phyloP scores from a whole-genome alignment of 805 yeast genomes.

The Candida gorgasii region DNA sequence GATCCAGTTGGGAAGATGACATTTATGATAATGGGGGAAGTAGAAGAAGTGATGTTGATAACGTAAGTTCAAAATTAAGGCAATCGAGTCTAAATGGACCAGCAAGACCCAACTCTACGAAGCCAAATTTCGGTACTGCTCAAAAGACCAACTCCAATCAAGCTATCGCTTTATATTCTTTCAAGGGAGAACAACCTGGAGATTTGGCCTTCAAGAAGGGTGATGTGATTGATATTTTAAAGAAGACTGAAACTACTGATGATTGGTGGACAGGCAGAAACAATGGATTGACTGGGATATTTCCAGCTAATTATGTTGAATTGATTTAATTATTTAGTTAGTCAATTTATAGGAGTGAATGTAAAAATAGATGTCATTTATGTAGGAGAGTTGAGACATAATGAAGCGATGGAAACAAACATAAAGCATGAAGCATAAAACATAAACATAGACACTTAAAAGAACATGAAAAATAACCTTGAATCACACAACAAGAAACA shows the following conservation, averaged over 20 bases:
- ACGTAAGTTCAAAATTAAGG: constrained; percentile 35
- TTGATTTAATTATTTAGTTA: constrained; percentile 42
- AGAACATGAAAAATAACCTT: no score
- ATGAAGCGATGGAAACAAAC: no score
- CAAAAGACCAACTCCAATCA: constrained; percentile 54
- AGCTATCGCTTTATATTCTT: constrained; percentile 87
- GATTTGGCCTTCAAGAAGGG: constrained; percentile 94
- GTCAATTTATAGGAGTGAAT: background rate
- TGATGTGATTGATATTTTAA: constrained; percentile 82
- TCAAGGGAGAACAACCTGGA: constrained; percentile 91
- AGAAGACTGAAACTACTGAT: constrained; percentile 83
- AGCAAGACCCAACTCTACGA: constrained; percentile 40
- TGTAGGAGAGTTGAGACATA: no score
- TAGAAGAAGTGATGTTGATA: constrained; percentile 37
- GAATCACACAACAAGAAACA: background rate
- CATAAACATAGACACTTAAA: background rate
- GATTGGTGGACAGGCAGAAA: constrained; percentile 99
- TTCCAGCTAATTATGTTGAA: constrained; percentile 97
- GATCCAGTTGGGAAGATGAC: constrained; percentile 77
- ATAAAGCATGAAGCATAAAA: no score
- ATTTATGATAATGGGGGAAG: constrained; percentile 60
- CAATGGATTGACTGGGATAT: constrained; percentile 84
- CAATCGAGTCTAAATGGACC: constrained; percentile 32
- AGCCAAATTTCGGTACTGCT: constrained; percentile 41
- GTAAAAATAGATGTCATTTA: background rate